A percentile compares a stretch with the other conserved stretches of the same genome.
Evolutionary conservation across 306 rosid species (phyloP).

Genomic region (Ormosia semicastrata): DNA sequence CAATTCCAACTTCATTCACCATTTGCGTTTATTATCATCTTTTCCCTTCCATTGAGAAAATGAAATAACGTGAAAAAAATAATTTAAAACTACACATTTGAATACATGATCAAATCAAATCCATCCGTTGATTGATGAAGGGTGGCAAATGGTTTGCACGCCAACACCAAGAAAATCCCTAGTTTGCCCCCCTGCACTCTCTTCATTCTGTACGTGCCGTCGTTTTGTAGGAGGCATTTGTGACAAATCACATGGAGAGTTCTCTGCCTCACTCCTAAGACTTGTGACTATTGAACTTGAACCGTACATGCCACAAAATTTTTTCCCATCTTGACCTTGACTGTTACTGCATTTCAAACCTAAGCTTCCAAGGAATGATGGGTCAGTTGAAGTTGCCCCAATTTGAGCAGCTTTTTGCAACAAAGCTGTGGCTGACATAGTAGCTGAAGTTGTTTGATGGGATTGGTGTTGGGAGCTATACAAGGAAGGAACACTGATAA

Average conservation of each 20-base stretch:
- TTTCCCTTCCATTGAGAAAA: slow-evolving; percentile 16
- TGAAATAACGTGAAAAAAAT: no score
- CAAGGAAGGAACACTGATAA: slow-evolving; percentile 53
- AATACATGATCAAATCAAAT: slow-evolving; percentile 25
- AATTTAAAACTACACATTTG: no score
- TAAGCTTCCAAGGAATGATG: slow-evolving; percentile 49
- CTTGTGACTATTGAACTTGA: slow-evolving; percentile 20
- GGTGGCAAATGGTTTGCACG: slow-evolving; percentile 56
- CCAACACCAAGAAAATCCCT: slow-evolving; percentile 79
- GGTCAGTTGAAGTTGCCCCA: slow-evolving; percentile 51
- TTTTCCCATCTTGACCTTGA: slow-evolving; percentile 44
- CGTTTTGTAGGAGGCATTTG: slow-evolving; percentile 56
- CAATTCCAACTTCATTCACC: background rate
- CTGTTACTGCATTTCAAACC: slow-evolving; percentile 39
- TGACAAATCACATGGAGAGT: slow-evolving; percentile 27
- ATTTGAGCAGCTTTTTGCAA: slow-evolving; percentile 73
- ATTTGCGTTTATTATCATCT: slow-evolving; percentile 24
- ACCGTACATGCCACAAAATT: slow-evolving; percentile 40
- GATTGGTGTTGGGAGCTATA: slow-evolving; percentile 50
- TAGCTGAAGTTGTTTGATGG: slow-evolving; percentile 35
- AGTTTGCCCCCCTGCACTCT: slow-evolving; percentile 49
- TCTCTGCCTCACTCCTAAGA: slow-evolving; percentile 33
- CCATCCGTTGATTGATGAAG: slow-evolving; percentile 63
- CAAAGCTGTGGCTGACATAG: slow-evolving; percentile 74
- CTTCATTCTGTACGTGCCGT: slow-evolving; percentile 38